Evolutionary conservation across 106 monocot species (phyloP).

Genomic region (Alisma plantagoaquatica): DNA sequence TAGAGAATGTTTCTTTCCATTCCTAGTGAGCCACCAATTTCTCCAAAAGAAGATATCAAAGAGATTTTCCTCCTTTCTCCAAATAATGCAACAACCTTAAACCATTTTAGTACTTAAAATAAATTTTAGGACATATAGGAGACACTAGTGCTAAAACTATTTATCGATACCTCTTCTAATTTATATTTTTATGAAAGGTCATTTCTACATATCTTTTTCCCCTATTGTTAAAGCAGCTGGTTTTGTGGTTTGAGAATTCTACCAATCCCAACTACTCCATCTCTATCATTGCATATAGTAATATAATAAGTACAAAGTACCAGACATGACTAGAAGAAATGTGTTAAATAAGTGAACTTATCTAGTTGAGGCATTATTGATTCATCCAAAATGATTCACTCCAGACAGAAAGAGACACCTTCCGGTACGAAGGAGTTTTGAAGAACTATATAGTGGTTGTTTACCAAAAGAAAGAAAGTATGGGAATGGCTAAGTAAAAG

Average conservation of each 20-base stretch:
- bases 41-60: too few relatives aligned
- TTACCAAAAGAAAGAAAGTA: too few relatives aligned
- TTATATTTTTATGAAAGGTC: slow-evolving; percentile 10
- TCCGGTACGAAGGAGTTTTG: too few relatives aligned
- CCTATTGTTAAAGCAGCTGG: slow-evolving; percentile 3
- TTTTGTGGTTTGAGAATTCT: background rate
- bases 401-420: too few relatives aligned
- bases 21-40: too few relatives aligned
- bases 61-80: background rate
- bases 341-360: too few relatives aligned
- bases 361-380: slow-evolving; percentile 6
- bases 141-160: slow-evolving; percentile 11
- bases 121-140: slow-evolving; percentile 10
- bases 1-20: too few relatives aligned
- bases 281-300: too few relatives aligned
- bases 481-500: too few relatives aligned
- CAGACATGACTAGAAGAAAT: slow-evolving; percentile 1
- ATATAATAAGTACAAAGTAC: background rate
- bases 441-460: too few relatives aligned
- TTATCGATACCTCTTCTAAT: slow-evolving; percentile 10
- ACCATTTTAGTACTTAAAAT: slow-evolving; percentile 10
- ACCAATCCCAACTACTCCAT: too few relatives aligned
- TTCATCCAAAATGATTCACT: too few relatives aligned
- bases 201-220: slow-evolving; percentile 10
- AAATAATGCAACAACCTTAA: slow-evolving; percentile 2